Base-by-base conservation (phyloP, 208 protist species). In the Acanthamoeba culbertsoni region DNA sequence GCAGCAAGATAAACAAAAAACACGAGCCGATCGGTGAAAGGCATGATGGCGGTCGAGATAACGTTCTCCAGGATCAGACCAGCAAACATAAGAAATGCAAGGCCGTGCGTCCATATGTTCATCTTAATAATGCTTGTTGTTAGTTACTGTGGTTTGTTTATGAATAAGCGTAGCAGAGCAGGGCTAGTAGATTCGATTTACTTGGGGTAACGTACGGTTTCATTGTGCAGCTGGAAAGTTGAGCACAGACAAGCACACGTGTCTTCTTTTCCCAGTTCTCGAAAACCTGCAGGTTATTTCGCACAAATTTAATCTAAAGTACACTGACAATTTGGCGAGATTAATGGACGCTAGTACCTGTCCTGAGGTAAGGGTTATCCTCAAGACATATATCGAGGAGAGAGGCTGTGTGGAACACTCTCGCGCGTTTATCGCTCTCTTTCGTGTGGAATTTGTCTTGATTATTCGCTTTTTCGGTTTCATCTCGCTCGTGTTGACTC, bases 101-200 rank as follows among this genome's bases (percentile, higher is more conserved):
- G 77, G 5, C 77, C 77, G 48, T 88, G 77, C 48, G 77, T 88
- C 77, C 77, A 88, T 4, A 88, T 88, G 42, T 88, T 88, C n/a
- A 88, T 33, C 14, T 12, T n/a, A 4, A 57, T 12, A 1, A 12
- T 12, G 18, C 18, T n/a, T 23, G 51, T 57, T 23, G 51, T n/a
- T 57, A 12, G 1, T 12, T 57, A 23, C 0, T 57, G 1, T 6
- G 51, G 62, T 71, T 18, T 71, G 62, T 40, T 8, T 12, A n/a
- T 71, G 62, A 14, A 28, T 8, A 14, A 14, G 62, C 2, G 51
- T 4, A 23, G 51, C 48, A 55, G 48, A 18, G 48, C 48, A 8
- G 12, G 8, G 59, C 14, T n/a, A n/a, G 7, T 6, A 68, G 18
- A 26, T 10, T 8, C 7, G 59, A 68, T 7, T 8, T 26, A 68